Base-by-base conservation (phyloP, 805 yeast genomes). In the Candida coquimbonensis region DNA sequence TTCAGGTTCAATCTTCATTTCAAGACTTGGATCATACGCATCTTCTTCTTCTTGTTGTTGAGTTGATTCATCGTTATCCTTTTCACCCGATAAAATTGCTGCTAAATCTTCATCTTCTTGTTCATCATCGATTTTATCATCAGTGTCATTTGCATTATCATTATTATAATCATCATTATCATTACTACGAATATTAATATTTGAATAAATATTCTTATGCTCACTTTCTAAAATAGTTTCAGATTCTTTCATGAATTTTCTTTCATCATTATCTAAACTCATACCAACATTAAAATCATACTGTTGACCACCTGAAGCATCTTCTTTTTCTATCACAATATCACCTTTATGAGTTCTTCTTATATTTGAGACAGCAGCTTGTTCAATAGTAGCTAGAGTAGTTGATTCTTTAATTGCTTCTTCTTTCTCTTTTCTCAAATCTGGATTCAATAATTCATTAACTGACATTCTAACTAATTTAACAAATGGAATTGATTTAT, bases 261-360 rank as follows among this genome's bases (percentile, higher is more conserved):
- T 53, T 2, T 56, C 64, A 26, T 54, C 56, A 21, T 49, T 49
- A 8, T 48, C 55, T 7, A 51, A 46, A 42, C 53, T 57, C 21
- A 55, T 53, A 24, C 64, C 61, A 49, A 60, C 62, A 33, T 66
- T 56, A 35, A 57, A 51, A 45, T 66, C 69, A 35, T 31, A 53
- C 36, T 54, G 59, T 36, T 53, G 55, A 24, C 47, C 47, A 5
- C 39, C 40, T 6, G 42, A 9, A 7, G 44, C 16, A 9, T 52
- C 76, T 24, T 72, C 77, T 37, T 63, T 68, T 46, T 84, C 95
- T 7, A 87, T 73, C n/a, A 85, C 62, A 57, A 85, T 90, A 50
- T 89, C 96, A 25, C 96, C 96, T 61, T 84, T 86, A 61, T 88
- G 96, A 4, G 96, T 87, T 55, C 88, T 73, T 53, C 87, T 73